These are phyloP conservation scores for Botrytis squamosa DNA, from an alignment of 2,329 filamentous ascomycete genomes.

Conservation along the genomic window DNA sequence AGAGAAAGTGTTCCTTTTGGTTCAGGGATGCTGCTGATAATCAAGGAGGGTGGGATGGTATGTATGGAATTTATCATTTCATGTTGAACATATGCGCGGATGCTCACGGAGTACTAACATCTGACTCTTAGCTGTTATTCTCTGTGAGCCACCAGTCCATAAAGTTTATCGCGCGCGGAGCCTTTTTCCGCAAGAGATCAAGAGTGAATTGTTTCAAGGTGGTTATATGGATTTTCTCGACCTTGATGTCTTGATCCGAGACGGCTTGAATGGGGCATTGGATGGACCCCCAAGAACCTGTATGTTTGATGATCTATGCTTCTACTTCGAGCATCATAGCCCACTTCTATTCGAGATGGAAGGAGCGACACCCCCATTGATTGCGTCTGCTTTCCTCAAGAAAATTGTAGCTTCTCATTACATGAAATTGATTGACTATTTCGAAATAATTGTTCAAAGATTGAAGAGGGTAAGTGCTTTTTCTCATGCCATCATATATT, in stretches of 20 bases:
- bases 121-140: not conserved
- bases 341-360: not conserved
- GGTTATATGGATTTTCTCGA: constrained; percentile 11
- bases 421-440: constrained; percentile 22
- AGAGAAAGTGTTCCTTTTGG: constrained; percentile 18
- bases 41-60: constrained; percentile 8
- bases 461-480: not conserved
- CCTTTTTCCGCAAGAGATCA: constrained; percentile 6
- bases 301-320: constrained; percentile 24
- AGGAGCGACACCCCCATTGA: not conserved
- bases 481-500: no score
- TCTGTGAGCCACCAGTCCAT: constrained; percentile 6
- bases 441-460: constrained; percentile 4
- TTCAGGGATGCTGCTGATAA: not conserved
- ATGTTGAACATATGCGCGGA: not conserved
- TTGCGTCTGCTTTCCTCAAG: constrained; percentile 15
- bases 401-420: constrained; percentile 23
- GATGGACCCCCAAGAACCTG: constrained; percentile 20
- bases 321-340: constrained; percentile 22
- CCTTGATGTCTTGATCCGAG: not conserved
- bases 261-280: not conserved
- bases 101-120: not conserved
- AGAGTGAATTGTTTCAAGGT: constrained; percentile 4
- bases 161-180: not conserved
- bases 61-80: not conserved